Percentiles rank a stretch among this genome's conserved stretches.
phyloP scores from a whole-genome alignment of 2,329 filamentous ascomycete species.

The Colletotrichum tamarilloi region DNA sequence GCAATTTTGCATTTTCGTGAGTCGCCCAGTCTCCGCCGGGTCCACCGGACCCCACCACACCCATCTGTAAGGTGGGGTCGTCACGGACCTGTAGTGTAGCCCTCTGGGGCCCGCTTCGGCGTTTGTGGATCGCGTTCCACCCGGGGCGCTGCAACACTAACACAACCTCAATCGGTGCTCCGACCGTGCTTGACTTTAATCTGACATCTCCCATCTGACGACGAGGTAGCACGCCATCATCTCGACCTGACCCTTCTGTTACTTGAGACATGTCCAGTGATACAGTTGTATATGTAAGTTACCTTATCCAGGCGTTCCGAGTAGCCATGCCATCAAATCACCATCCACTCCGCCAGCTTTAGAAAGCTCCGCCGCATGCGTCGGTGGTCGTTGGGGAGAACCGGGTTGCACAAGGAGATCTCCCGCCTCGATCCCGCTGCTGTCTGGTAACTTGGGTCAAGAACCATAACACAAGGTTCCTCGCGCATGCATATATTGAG shows the following conservation, averaged over 20 bases:
- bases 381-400: not conserved
- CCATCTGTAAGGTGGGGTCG: no score
- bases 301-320: not conserved
- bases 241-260: not conserved
- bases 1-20: not conserved
- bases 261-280: no score
- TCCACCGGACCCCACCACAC: no score
- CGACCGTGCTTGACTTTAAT: not conserved
- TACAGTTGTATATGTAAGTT: not conserved
- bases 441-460: not conserved
- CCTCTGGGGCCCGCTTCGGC: no score
- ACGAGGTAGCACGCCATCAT: not conserved
- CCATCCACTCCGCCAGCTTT: not conserved
- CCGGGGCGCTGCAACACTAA: not conserved
- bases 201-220: not conserved
- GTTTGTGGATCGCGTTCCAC: not conserved
- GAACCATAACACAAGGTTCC: not conserved
- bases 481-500: not conserved
- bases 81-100: no score
- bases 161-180: not conserved
- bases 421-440: not conserved
- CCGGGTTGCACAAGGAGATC: not conserved
- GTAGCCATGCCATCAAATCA: not conserved
- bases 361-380: not conserved
- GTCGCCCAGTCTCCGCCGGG: not conserved